Base-by-base conservation (phyloP, 73 alveolate species). In the Tetrahymena borealis region DNA sequence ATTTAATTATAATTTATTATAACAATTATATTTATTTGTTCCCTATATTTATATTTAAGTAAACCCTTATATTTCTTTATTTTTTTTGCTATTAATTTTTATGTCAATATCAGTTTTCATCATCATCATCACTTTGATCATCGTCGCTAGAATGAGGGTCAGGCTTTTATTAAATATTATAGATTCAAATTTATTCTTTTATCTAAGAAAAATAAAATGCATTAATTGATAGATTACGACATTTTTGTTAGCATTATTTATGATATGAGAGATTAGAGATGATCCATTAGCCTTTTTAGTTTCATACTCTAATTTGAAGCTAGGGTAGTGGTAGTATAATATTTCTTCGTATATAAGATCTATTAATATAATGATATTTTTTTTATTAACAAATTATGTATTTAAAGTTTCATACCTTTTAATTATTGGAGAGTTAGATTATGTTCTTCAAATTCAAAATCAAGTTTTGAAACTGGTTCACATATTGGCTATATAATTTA, bases 331-430 rank as follows among this genome's bases (percentile, higher is more conserved):
- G 39, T 94, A 93, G 9, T 93, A 91, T n/a, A 93, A 60, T 38
- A 94, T 94, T 90, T 94, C 97, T 31, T 94, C 95, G 38, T 93
- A 94, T 18, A 94, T 94, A 39, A 94, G 91, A 28, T 93, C 96
- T 91, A 28, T n/a, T 91, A 39, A 31, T 28, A 38, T 7, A 78
- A 90, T 35, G 12, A n/a, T n/a, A n/a, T n/a, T n/a, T n/a, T n/a
- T 40, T 39, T 31, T 39, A 90, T 77, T 7, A 7, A 41, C 78
- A 41, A 2, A 40, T 3, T 40, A 15, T 15, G 1, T 40, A 15
- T 16, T 31, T 39, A 43, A 77, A 10, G 78, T 91, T n/a, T 78
- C n/a, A n/a, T 92, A 92, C 95, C 95, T 91, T 94, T 94, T 93
- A 94, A 40, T 77, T 94, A 39, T 33, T 94, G 94, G 18, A 93